A percentile compares a stretch with the other conserved stretches of the same genome.
Evolutionary conservation across 2,329 filamentous ascomycete species (phyloP).

Genomic region (Clarireedia homoeocarpa): DNA sequence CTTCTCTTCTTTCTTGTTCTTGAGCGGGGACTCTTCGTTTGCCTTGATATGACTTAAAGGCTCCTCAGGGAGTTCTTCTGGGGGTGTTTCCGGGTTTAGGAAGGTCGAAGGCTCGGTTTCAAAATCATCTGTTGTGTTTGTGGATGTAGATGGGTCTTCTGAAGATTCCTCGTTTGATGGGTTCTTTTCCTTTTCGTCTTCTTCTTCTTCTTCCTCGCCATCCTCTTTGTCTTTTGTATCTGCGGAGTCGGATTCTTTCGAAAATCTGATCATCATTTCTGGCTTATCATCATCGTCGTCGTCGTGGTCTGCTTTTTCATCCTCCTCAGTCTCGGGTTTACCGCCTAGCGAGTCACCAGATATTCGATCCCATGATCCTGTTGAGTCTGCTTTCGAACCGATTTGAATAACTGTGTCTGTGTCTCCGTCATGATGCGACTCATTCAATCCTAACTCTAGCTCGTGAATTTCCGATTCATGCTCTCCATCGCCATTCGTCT

Average conservation of each 20-base stretch:
- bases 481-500: slow-evolving; percentile 1
- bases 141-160: neutral
- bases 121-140: neutral
- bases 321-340: neutral
- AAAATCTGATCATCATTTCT: too few species aligned
- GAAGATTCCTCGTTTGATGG: neutral
- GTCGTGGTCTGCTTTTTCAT: neutral
- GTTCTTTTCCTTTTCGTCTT: neutral
- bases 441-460: neutral
- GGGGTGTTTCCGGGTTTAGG: neutral
- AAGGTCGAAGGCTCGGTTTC: neutral
- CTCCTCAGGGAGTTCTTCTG: neutral
- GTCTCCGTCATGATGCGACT: neutral
- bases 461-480: neutral
- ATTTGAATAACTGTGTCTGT: neutral
- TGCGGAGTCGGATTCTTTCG: too few species aligned
- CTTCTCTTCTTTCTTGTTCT: neutral
- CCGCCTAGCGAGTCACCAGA: slow-evolving; percentile 4
- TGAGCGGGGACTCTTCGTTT: neutral
- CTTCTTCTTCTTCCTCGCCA: neutral
- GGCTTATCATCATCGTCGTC: neutral
- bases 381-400: slow-evolving; percentile 1
- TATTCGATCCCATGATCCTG: slow-evolving; percentile 7
- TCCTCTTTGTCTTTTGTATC: too few species aligned
- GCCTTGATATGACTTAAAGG: neutral